These are phyloP conservation scores for Barbarea vulgaris DNA, from an alignment of 345 rosid species.

Conservation along the genomic window DNA sequence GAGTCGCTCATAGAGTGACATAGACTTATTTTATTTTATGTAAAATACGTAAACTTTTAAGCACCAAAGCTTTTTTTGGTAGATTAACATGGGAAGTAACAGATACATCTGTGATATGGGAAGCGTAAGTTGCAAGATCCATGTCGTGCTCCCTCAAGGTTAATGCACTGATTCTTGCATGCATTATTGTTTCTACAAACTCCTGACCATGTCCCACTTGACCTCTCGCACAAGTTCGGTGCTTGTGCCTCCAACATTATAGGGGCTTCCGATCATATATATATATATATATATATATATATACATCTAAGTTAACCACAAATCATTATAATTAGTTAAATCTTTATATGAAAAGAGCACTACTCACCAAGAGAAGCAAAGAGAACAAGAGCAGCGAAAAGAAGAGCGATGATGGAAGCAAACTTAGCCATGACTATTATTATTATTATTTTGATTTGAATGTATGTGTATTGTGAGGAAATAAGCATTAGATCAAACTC, in stretches of 20 bases:
- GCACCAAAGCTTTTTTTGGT: no score
- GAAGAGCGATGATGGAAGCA: not conserved
- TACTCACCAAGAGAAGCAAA: conserved; percentile 26
- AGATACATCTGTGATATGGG: no score
- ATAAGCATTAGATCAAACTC: not conserved
- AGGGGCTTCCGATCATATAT: conserved; percentile 19
- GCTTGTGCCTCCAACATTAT: conserved; percentile 25
- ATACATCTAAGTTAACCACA: not conserved
- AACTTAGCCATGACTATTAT: conserved; percentile 14
- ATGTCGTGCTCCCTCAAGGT: no score
- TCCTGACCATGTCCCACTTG: not conserved
- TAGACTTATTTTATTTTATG: no score
- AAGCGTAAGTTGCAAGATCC: no score
- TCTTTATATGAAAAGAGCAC: not conserved
- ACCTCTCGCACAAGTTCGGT: conserved; percentile 19
- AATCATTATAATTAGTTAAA: not conserved
- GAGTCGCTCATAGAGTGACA: no score
- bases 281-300: not conserved
- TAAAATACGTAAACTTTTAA: no score
- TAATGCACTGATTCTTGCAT: no score
- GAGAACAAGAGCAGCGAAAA: conserved; percentile 22
- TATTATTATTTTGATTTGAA: not conserved
- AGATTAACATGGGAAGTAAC: no score
- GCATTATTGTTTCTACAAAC: no score
- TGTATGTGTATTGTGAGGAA: conserved; percentile 9